phyloP scores from a whole-genome alignment of 306 rosid species.

The Inga leiocalycina region DNA sequence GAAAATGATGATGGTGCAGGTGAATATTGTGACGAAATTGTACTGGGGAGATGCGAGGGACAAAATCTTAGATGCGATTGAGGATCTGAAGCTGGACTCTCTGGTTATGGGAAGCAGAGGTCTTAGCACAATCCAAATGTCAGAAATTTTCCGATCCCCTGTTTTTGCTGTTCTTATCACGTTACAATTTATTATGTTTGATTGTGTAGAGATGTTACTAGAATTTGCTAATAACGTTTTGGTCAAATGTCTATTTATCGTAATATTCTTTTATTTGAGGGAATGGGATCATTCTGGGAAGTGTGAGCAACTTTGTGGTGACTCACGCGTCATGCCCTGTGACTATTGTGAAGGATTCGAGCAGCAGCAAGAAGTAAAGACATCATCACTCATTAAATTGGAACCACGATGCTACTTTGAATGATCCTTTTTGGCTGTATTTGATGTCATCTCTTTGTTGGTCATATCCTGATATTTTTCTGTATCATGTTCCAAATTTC shows the following conservation, averaged over 20 bases:
- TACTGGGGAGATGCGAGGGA: slow-evolving; percentile 84
- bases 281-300: slow-evolving; percentile 64
- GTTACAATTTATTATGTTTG: neutral
- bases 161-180: neutral
- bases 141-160: neutral
- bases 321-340: slow-evolving; percentile 62
- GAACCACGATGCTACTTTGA: neutral
- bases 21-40: slow-evolving; percentile 47
- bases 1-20: slow-evolving; percentile 23
- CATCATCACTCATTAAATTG: neutral
- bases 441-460: neutral
- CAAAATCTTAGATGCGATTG: slow-evolving; percentile 54
- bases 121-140: slow-evolving; percentile 56
- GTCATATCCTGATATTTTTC: neutral
- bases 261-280: neutral
- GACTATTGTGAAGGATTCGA: slow-evolving; percentile 59
- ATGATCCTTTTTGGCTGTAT: neutral
- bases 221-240: neutral
- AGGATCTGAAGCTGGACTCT: slow-evolving; percentile 65
- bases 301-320: slow-evolving; percentile 66
- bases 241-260: neutral
- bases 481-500: neutral
- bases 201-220: neutral
- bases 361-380: slow-evolving; percentile 1
- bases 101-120: slow-evolving; percentile 79